A percentile compares a stretch with the other conserved stretches of the same genome.
phyloP scores from a whole-genome alignment of 805 yeast species.

The Blastobotrys chiropterorum region DNA sequence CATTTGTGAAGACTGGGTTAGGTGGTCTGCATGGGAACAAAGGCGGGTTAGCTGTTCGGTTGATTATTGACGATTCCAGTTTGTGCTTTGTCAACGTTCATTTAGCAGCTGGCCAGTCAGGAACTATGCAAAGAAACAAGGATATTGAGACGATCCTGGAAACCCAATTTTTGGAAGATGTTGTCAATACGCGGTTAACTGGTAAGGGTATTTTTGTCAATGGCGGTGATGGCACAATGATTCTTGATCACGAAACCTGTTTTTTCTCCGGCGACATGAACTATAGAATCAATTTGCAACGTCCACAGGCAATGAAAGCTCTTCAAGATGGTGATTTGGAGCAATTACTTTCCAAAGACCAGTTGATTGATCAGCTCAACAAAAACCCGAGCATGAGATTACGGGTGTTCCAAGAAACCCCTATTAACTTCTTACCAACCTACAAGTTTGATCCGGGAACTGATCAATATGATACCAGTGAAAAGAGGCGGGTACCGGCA shows the following conservation, averaged over 20 bases:
- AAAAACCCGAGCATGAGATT: constrained; percentile 56
- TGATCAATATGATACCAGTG: constrained; percentile 75
- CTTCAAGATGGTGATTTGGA: constrained; percentile 44
- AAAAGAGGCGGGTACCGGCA: constrained; percentile 89
- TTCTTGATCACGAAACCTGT: constrained; percentile 74
- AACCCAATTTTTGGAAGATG: constrained; percentile 22
- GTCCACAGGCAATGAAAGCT: constrained; percentile 59
- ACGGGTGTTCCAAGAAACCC: constrained; percentile 76
- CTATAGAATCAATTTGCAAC: constrained; percentile 67
- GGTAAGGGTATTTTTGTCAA: constrained; percentile 26
- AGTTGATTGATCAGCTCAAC: constrained; percentile 69
- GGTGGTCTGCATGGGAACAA: constrained; percentile 79
- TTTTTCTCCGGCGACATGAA: constrained; percentile 95
- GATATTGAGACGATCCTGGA: constrained; percentile 72
- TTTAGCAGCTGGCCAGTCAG: constrained; percentile 86
- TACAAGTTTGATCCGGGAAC: constrained; percentile 91
- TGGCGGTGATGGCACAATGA: constrained; percentile 41
- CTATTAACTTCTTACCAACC: constrained; percentile 79
- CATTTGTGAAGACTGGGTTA: constrained; percentile 83
- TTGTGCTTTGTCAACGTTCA: constrained; percentile 81
- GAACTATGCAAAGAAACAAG: constrained; percentile 75
- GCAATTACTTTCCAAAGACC: constrained; percentile 65
- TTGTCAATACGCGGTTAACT: constrained; percentile 12
- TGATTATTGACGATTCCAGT: constrained; percentile 57
- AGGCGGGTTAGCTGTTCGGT: constrained; percentile 72